Evolutionary conservation across 768 basidiomycete genomes (phyloP).

Genomic region (Mycena vulgaris): DNA sequence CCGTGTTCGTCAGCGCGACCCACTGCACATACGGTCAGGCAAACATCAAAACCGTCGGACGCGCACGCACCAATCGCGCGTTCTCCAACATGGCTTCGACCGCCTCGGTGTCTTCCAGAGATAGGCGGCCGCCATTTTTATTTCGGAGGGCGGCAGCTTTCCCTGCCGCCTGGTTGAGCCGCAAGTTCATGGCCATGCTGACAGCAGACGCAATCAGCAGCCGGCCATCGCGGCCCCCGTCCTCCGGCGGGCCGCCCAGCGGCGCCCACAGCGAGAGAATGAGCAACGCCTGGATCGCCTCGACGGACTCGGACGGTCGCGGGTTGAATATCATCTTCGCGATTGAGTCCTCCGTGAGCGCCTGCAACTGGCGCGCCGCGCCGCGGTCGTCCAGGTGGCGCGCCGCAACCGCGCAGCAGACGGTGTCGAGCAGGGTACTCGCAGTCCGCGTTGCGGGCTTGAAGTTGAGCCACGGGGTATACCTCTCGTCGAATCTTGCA

Average conservation of each 20-base stretch:
- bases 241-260: conserved; percentile 30
- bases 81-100: conserved; percentile 53
- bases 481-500: conserved; percentile 59
- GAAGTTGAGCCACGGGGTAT: conserved; percentile 60
- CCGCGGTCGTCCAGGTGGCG: conserved; percentile 55
- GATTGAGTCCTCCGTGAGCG: conserved; percentile 55
- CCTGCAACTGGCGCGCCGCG: conserved; percentile 41
- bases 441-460: conserved; percentile 48
- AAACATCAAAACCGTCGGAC: not conserved
- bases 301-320: conserved; percentile 51
- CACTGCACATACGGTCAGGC: conserved; percentile 43
- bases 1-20: conserved; percentile 51
- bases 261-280: conserved; percentile 59
- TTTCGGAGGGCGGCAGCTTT: conserved; percentile 15
- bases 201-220: conserved; percentile 57
- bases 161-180: conserved; percentile 51
- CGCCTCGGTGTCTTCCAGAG: conserved; percentile 42
- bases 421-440: conserved; percentile 51
- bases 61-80: conserved; percentile 53
- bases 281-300: conserved; percentile 56
- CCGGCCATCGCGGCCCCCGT: conserved; percentile 50
- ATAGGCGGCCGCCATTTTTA: conserved; percentile 16
- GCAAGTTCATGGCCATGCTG: conserved; percentile 61
- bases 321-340: conserved; percentile 57
- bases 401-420: conserved; percentile 59